phyloP scores from a whole-genome alignment of 2,329 filamentous ascomycete genomes.

The Pseudonectria foliicola region DNA sequence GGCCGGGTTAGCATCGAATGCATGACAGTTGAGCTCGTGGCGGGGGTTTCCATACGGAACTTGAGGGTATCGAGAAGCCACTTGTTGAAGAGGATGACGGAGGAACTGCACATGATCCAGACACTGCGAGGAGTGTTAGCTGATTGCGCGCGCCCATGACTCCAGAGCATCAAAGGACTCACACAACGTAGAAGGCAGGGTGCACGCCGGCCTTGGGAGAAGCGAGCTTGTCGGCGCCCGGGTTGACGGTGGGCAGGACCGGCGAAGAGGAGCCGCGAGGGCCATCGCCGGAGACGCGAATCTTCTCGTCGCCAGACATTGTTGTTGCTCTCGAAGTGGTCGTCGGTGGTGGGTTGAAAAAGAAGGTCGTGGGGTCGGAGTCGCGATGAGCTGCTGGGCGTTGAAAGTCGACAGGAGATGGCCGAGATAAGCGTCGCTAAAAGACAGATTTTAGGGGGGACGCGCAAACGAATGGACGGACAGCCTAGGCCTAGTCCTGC shows the following conservation, averaged over 20 bases:
- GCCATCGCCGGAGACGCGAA: constrained; percentile 72
- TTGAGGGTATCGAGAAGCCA: constrained; percentile 82
- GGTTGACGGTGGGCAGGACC: constrained; percentile 77
- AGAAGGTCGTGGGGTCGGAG: constrained; percentile 10
- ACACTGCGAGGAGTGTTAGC: constrained; percentile 45
- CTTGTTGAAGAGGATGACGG: constrained; percentile 99
- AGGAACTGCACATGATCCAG: constrained; percentile 90
- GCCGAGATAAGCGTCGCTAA: constrained; percentile 17
- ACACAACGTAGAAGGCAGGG: constrained; percentile 78
- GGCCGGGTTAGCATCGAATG: constrained; percentile 10
- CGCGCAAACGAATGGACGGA: constrained; percentile 35
- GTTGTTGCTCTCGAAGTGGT: constrained; percentile 39
- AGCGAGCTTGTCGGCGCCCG: constrained; percentile 63
- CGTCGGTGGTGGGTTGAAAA: constrained; percentile 14
- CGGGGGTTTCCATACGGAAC: constrained; percentile 52
- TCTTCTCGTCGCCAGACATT: constrained; percentile 63
- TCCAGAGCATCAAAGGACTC: constrained; percentile 24
- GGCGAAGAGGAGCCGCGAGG: constrained; percentile 48
- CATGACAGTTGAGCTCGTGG: constrained; percentile 1
- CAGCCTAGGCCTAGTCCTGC: constrained; percentile 23
- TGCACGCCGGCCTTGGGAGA: constrained; percentile 60
- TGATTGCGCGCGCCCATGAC: constrained; percentile 1
- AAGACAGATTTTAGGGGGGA: constrained; percentile 27
- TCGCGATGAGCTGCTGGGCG: constrained; percentile 1
- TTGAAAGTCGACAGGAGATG: neutral